These are phyloP conservation scores for Eucalyptus albens DNA, from an alignment of 345 rosid genomes.

Conservation along the genomic window DNA sequence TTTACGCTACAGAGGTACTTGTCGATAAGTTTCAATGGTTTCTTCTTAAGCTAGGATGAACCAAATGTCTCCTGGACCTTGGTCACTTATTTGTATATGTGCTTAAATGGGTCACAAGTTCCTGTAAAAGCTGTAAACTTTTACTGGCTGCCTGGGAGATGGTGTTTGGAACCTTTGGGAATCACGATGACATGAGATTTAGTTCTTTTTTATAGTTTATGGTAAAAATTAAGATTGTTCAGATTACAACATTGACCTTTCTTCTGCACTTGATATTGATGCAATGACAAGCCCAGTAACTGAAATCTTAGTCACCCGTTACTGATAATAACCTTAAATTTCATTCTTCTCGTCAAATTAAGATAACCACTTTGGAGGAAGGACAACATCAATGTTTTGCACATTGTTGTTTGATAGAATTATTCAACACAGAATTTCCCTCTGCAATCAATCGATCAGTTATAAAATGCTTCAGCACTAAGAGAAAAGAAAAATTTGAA, in stretches of 20 bases:
- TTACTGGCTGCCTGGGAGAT: not conserved
- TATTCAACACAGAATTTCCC: not conserved
- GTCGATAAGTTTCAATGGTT: not conserved
- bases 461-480: not conserved
- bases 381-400: not conserved
- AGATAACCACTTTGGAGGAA: not conserved
- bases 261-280: not conserved
- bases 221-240: not conserved
- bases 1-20: not conserved
- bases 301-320: not conserved
- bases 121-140: not conserved
- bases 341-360: not conserved
- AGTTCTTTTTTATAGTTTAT: not conserved
- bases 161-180: not conserved
- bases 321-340: not conserved
- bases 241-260: not conserved
- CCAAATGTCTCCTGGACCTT: not conserved
- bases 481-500: not conserved
- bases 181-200: not conserved
- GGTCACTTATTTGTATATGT: not conserved
- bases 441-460: not conserved
- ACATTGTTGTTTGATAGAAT: not conserved
- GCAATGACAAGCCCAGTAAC: not conserved
- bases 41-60: not conserved
- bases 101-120: not conserved